These are phyloP conservation scores for Rhodotorula sp. DNA, from an alignment of 1,284 basidiomycete genomes.

Conservation along the genomic window DNA sequence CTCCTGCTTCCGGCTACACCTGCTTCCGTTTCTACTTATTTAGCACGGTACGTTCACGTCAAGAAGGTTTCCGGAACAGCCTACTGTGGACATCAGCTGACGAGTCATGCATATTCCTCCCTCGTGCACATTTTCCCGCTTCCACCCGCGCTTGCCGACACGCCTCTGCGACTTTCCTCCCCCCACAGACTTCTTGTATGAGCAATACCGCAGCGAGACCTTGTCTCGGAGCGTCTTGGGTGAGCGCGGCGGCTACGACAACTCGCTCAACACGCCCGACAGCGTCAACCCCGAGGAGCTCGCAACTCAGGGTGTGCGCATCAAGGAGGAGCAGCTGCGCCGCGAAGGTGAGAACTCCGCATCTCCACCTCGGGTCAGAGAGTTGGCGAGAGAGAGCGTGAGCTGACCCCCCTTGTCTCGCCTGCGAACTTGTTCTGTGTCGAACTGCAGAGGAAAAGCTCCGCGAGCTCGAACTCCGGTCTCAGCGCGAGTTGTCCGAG, in stretches of 20 bases:
- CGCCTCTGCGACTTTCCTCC: too few species aligned
- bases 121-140: not conserved
- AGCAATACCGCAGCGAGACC: conserved; percentile 87
- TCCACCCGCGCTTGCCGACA: not conserved
- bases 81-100: too few species aligned
- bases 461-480: conserved; percentile 96
- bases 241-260: conserved; percentile 53
- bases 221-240: conserved; percentile 85
- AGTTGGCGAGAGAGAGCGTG: too few species aligned
- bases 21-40: not conserved
- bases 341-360: conserved; percentile 60
- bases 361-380: too few species aligned
- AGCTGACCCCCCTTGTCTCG: not conserved
- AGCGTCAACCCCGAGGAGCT: conserved; percentile 86
- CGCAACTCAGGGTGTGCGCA: conserved; percentile 89
- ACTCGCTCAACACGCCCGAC: conserved; percentile 25
- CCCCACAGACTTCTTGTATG: not conserved
- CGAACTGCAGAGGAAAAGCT: conserved; percentile 76
- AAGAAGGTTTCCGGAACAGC: not conserved
- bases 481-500: conserved; percentile 98
- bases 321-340: conserved; percentile 98
- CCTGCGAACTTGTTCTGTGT: too few species aligned
- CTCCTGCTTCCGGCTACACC: not conserved
- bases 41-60: conserved; percentile 10
- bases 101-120: not conserved